phyloP scores from a whole-genome alignment of 495 filamentous ascomycete genomes.

The Penicillium crystallinum region DNA sequence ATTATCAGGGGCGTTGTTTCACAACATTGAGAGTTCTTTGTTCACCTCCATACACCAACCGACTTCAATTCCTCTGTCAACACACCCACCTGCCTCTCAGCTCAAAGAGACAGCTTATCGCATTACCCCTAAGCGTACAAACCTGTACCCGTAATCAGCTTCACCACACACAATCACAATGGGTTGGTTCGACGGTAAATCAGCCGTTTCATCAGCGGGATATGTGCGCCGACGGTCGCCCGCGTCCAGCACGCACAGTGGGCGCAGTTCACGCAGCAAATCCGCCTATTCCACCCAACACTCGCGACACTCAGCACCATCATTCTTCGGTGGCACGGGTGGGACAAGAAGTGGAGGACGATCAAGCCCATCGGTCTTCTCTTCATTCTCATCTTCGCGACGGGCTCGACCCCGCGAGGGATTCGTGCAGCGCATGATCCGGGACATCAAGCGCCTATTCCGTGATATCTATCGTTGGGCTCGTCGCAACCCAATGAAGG shows the following conservation, averaged over 20 bases:
- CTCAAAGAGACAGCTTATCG: background rate
- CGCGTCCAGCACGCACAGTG: slow-evolving; percentile 19
- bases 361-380: slow-evolving; percentile 49
- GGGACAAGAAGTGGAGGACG: slow-evolving; percentile 28
- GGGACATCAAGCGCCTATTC: slow-evolving; percentile 65
- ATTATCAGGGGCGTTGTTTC: background rate
- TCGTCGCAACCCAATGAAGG: slow-evolving; percentile 72
- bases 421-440: slow-evolving; percentile 64
- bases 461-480: slow-evolving; percentile 72
- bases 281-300: slow-evolving; percentile 38
- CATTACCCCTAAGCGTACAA: background rate
- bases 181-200: slow-evolving; percentile 47
- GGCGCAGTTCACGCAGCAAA: slow-evolving; percentile 19
- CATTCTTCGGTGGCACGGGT: slow-evolving; percentile 46
- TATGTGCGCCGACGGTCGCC: slow-evolving; percentile 34
- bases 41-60: background rate
- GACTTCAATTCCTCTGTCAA: background rate
- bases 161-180: slow-evolving; percentile 25
- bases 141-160: background rate
- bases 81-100: background rate
- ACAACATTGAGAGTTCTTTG: background rate
- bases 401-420: slow-evolving; percentile 66
- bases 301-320: slow-evolving; percentile 41
- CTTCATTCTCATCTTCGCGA: slow-evolving; percentile 52
- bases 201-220: slow-evolving; percentile 18